Evolutionary conservation across 441 rosid species (phyloP).

Genomic region (Syzygium syzygioides): DNA sequence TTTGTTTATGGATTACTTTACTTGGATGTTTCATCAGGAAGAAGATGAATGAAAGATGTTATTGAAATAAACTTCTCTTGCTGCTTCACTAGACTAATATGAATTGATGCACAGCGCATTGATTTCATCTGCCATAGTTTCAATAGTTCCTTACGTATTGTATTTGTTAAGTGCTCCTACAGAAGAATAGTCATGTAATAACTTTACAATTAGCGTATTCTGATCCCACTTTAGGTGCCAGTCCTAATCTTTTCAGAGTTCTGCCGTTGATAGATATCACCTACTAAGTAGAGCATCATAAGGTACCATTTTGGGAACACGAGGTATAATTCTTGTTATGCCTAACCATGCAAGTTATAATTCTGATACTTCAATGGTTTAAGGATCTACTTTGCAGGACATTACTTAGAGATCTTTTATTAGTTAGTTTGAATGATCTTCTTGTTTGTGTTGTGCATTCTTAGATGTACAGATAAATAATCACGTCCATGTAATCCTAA

Average conservation of each 20-base stretch:
- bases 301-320: background rate
- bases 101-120: background rate
- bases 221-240: background rate
- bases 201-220: background rate
- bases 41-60: background rate
- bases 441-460: background rate
- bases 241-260: background rate
- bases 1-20: background rate
- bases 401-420: background rate
- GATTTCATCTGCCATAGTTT: background rate
- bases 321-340: background rate
- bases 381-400: background rate
- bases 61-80: background rate
- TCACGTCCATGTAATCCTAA: background rate
- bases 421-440: background rate
- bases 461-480: background rate
- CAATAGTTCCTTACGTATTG: background rate
- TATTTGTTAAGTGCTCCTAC: background rate
- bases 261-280: background rate
- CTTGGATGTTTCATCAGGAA: background rate
- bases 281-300: background rate
- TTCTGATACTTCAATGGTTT: background rate
- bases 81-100: background rate
- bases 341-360: background rate
- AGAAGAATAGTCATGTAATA: background rate